phyloP scores from a whole-genome alignment of 2,329 filamentous ascomycete species.

The Thermomyces lanuginosus region DNA sequence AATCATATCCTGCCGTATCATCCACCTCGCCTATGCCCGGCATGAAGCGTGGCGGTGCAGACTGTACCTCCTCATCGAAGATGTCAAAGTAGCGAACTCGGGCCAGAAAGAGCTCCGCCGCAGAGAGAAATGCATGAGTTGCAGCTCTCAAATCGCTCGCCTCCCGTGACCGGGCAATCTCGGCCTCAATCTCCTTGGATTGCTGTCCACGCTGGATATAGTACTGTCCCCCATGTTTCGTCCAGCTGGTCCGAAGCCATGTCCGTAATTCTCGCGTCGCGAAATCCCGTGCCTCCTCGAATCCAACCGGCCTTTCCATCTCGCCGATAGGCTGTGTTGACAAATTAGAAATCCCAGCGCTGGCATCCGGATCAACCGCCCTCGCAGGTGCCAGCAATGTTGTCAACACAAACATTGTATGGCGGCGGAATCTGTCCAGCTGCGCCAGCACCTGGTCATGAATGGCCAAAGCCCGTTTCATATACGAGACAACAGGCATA shows the following conservation, averaged over 20 bases:
- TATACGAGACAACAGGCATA: constrained; percentile 32
- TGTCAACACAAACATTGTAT: constrained; percentile 21
- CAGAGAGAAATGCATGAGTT: constrained; percentile 11
- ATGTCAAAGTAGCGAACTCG: constrained; percentile 9
- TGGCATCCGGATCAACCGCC: constrained; percentile 3
- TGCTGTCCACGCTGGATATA: constrained; percentile 32
- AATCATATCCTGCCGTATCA: too few relatives aligned
- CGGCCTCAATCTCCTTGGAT: constrained; percentile 29
- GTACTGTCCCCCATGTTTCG: constrained; percentile 26
- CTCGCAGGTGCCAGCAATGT: constrained; percentile 12
- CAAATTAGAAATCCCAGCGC: constrained; percentile 1
- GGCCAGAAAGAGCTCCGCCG: constrained; percentile 10
- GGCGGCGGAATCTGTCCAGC: constrained; percentile 24
- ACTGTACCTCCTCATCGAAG: constrained; percentile 7
- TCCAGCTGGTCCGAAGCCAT: constrained; percentile 33
- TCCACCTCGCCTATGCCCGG: too few relatives aligned
- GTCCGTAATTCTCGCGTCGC: constrained; percentile 28
- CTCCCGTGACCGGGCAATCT: constrained; percentile 10
- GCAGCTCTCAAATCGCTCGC: constrained; percentile 10
- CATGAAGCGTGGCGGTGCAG: too few relatives aligned
- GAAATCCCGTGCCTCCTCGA: constrained; percentile 14
- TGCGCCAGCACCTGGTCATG: constrained; percentile 13
- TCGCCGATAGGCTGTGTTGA: background rate
- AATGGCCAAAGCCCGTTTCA: constrained; percentile 21
- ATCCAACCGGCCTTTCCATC: constrained; percentile 7